phyloP scores from a whole-genome alignment of 495 filamentous ascomycete genomes.

The Xylaria longipes region DNA sequence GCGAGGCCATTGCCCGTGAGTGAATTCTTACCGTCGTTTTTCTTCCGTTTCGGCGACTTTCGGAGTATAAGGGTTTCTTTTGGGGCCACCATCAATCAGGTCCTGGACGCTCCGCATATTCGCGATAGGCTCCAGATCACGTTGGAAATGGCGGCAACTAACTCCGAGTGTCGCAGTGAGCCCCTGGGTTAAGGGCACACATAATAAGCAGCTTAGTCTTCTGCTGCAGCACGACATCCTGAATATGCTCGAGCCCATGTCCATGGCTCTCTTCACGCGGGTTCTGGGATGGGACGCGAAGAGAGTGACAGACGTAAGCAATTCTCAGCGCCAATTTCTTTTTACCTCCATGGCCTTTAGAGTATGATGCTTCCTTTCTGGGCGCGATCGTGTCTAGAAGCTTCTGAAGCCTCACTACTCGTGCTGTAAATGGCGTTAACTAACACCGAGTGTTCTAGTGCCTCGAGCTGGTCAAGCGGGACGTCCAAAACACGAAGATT shows the following conservation, averaged over 20 bases:
- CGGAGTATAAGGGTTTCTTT: neutral
- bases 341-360: neutral
- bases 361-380: neutral
- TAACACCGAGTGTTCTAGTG: slow-evolving; percentile 3
- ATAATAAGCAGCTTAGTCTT: slow-evolving; percentile 34
- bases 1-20: slow-evolving; percentile 27
- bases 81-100: neutral
- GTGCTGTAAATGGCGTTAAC: neutral
- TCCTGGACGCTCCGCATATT: neutral
- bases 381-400: neutral
- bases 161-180: slow-evolving; percentile 6
- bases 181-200: slow-evolving; percentile 34
- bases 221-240: slow-evolving; percentile 25
- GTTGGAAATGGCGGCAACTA: neutral
- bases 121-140: neutral
- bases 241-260: slow-evolving; percentile 28
- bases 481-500: slow-evolving; percentile 23
- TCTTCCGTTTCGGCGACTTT: neutral
- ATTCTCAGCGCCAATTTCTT: neutral
- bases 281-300: slow-evolving; percentile 29
- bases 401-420: neutral
- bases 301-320: slow-evolving; percentile 2
- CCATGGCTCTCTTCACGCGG: slow-evolving; percentile 30
- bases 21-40: neutral
- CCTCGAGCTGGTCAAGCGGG: slow-evolving; percentile 22